These are phyloP conservation scores for Chlamydomonas reinhardtii DNA, from an alignment of 163 green algal genomes.

Conservation along the genomic window DNA sequence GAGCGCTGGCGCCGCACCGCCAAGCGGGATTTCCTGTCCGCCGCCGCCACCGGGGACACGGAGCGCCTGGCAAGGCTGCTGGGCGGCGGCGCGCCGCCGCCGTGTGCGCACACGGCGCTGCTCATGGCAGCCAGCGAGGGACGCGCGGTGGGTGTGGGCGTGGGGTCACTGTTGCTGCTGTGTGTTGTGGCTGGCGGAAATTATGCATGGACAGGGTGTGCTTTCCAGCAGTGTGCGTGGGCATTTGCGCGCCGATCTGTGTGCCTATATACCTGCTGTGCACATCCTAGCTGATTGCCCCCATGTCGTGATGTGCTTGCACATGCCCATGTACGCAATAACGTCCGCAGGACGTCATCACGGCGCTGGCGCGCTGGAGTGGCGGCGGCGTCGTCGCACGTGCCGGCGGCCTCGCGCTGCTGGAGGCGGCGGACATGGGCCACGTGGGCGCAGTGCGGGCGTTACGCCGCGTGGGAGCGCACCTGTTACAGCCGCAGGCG, in stretches of 20 bases:
- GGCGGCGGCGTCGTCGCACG: background rate
- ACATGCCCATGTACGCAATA: too few relatives aligned
- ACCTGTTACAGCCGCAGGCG: background rate
- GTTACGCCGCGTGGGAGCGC: background rate
- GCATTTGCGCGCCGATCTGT: too few relatives aligned
- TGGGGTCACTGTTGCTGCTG: too few relatives aligned
- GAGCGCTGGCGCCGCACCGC: background rate
- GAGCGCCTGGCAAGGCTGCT: background rate
- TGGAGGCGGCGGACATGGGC: background rate
- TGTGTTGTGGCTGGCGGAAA: too few relatives aligned
- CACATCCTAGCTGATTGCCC: too few relatives aligned
- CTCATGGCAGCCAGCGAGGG: slow-evolving; percentile 13
- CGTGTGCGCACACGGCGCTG: slow-evolving; percentile 28
- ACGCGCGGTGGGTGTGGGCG: background rate
- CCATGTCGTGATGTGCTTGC: too few relatives aligned
- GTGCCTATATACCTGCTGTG: too few relatives aligned
- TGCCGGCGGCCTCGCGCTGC: background rate
- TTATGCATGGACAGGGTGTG: too few relatives aligned
- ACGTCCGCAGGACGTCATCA: background rate
- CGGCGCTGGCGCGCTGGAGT: background rate
- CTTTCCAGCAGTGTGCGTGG: too few relatives aligned
- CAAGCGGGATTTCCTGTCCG: background rate
- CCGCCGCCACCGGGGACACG: background rate
- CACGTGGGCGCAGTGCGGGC: background rate
- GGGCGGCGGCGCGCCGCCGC: background rate